phyloP scores from a whole-genome alignment of 129 eudicot genomes.

The Mikania micrantha region DNA sequence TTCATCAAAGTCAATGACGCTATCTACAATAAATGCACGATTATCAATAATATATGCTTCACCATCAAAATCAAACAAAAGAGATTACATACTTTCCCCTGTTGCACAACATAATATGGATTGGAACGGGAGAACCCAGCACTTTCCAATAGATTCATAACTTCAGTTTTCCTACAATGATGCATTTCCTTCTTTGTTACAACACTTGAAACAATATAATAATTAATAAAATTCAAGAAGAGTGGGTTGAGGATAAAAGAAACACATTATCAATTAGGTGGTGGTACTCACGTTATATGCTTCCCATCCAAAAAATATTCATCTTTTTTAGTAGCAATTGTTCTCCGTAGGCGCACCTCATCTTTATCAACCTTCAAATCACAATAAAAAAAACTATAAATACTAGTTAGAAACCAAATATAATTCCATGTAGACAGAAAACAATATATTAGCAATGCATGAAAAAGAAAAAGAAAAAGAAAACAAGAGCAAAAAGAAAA shows the following conservation, averaged over 20 bases:
- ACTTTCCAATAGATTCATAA: conserved; percentile 93
- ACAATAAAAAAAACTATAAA: conserved; percentile 2
- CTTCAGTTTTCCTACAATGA: conserved; percentile 89
- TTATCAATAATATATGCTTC: not conserved
- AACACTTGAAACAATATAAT: not conserved
- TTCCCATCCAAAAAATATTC: conserved; percentile 98
- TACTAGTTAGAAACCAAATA: not conserved
- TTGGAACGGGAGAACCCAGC: conserved; percentile 99
- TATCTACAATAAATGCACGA: conserved; percentile 42
- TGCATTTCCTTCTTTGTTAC: conserved; percentile 9
- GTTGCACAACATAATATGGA: conserved; percentile 98
- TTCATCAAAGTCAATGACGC: conserved; percentile 93
- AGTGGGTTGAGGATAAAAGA: not conserved
- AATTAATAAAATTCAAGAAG: not conserved
- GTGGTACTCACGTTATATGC: conserved; percentile 82
- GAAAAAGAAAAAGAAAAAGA: not conserved
- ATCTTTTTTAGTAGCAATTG: conserved; percentile 86
- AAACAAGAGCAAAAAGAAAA: not conserved
- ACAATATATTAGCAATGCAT: not conserved
- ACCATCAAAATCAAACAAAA: conserved; percentile 3
- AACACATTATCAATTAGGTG: not conserved
- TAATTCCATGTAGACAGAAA: not conserved
- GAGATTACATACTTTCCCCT: conserved; percentile 68
- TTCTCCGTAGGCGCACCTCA: conserved; percentile 91
- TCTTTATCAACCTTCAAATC: conserved; percentile 86